Percentiles rank a stretch among this genome's conserved stretches.
Conservation (phyloP, 805 yeast genomes). For the Ogataea degrootiae region DNA sequence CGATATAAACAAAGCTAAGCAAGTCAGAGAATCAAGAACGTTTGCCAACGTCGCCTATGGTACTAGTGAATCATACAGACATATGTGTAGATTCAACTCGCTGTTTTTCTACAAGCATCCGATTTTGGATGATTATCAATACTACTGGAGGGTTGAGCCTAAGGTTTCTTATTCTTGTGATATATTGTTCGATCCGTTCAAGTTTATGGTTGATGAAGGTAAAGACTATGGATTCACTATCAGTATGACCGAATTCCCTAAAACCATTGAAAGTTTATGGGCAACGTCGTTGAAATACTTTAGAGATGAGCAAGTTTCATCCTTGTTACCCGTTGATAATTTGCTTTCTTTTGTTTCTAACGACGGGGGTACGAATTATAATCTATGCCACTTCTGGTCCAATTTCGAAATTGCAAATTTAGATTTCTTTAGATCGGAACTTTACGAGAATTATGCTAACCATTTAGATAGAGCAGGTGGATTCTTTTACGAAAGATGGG, state of each 20-base stretch:
- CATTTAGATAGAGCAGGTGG: constrained; percentile 68
- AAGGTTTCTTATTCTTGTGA: constrained; percentile 48
- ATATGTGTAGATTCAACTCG: constrained; percentile 55
- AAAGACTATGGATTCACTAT: constrained; percentile 51
- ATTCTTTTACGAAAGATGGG: constrained; percentile 87
- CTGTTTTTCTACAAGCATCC: constrained; percentile 55
- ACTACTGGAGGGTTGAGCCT: constrained; percentile 62
- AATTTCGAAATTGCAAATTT: constrained; percentile 72
- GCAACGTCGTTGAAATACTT: constrained; percentile 40
- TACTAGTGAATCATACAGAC: constrained; percentile 61
- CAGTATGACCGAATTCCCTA: constrained; percentile 45
- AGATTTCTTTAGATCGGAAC: constrained; percentile 54
- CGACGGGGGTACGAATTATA: constrained; percentile 60
- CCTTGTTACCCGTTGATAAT: constrained; percentile 30
- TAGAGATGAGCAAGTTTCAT: constrained; percentile 17
- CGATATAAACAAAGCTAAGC: constrained; percentile 36
- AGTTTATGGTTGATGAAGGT: constrained; percentile 44
- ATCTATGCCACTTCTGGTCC: constrained; percentile 79
- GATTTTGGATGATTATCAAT: constrained; percentile 46
- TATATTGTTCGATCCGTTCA: constrained; percentile 51
- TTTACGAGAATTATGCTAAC: constrained; percentile 57
- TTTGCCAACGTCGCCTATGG: constrained; percentile 51
- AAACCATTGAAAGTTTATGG: constrained; percentile 52
- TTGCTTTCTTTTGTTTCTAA: constrained; percentile 58
- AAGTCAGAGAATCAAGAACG: constrained; percentile 30